Base-by-base conservation (phyloP, 2,329 filamentous ascomycete species). In the Orbilia oligospora region DNA sequence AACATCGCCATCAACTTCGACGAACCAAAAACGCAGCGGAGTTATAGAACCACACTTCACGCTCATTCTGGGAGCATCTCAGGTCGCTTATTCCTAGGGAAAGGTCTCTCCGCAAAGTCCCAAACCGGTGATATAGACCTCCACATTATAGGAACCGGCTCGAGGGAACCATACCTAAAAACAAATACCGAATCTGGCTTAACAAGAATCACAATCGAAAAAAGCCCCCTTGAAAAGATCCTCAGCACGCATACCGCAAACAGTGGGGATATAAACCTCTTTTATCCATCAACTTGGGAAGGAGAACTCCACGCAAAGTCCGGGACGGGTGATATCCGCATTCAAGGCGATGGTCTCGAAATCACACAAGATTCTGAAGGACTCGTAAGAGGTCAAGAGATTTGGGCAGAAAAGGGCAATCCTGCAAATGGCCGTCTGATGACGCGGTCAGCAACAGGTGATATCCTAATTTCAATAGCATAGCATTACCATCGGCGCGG, bases 341-440 rank as follows among this genome's bases (percentile, higher is more conserved):
- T 72, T 27, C 38, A 72, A n/a, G 75, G 75, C 2, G 38, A 63
- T 6, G 63, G 63, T 12, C 14, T 78, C 2, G 14, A 63, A 10
- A 46, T 72, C n/a, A 72, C 64, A 20, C 68, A 78, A 24, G 53
- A 78, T 16, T 56, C 46, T 33, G 55, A 68, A 36, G 75, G 75
- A 5, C 33, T 72, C 10, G 53, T 71, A 0, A 55, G 61, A 51
- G 73, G 73, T 3, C 68, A 78, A 53, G 75, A 78, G 51, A 24
- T 78, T 3, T 78, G 75, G 75, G 75, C 75, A 9, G 75, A 78
- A 33, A 78, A 78, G 30, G 75, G 75, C 0, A 63, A 72, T 48
- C 53, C 64, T 12, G 66, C 68, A 4, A 72, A 66, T 6, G 75
- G 68, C 5, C 68, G 68, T 6, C 46, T 78, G 4, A 72, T 78